phyloP scores from a whole-genome alignment of 495 filamentous ascomycete species.

The Margaritispora aquatica region DNA sequence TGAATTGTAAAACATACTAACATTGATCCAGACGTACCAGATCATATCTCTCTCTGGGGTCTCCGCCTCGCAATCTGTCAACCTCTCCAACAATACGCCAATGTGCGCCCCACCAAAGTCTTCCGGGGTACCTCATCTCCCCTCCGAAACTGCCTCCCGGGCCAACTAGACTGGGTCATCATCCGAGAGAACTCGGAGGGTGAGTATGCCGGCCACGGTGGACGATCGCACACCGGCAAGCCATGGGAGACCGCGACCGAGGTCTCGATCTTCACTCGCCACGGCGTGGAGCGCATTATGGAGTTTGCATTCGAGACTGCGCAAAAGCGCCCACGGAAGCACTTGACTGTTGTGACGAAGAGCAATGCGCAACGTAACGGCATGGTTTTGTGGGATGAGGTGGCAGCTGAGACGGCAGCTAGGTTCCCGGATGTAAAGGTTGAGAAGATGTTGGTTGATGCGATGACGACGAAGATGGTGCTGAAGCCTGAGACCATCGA shows the following conservation, averaged over 20 bases:
- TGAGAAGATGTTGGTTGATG: constrained; percentile 56
- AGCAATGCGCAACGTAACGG: constrained; percentile 53
- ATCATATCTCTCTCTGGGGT: constrained; percentile 52
- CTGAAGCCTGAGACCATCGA: constrained; percentile 46
- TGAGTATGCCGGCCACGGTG: constrained; percentile 52
- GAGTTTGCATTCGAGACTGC: constrained; percentile 51
- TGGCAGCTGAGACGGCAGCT: constrained; percentile 36
- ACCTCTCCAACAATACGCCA: constrained; percentile 49
- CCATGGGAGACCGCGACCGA: constrained; percentile 50
- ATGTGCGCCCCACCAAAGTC: constrained; percentile 45
- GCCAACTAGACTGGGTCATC: constrained; percentile 49
- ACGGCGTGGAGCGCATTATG: constrained; percentile 49
- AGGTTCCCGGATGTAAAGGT: constrained; percentile 44
- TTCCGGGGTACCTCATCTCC: constrained; percentile 44
- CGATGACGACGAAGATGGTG: constrained; percentile 53
- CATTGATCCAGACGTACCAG: constrained; percentile 51
- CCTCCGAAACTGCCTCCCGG: constrained; percentile 35
- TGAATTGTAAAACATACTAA: too few species aligned
- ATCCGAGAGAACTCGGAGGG: constrained; percentile 54
- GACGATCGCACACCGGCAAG: constrained; percentile 41
- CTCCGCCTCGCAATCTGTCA: constrained; percentile 49
- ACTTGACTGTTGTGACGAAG: constrained; percentile 53
- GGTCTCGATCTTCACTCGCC: constrained; percentile 46
- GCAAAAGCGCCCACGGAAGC: constrained; percentile 37
- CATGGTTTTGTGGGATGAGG: constrained; percentile 53